Evolutionary conservation across 441 rosid species (phyloP), one percentile per base, ranked within the genome.

Genomic region (Arabidopsis lyrata): DNA sequence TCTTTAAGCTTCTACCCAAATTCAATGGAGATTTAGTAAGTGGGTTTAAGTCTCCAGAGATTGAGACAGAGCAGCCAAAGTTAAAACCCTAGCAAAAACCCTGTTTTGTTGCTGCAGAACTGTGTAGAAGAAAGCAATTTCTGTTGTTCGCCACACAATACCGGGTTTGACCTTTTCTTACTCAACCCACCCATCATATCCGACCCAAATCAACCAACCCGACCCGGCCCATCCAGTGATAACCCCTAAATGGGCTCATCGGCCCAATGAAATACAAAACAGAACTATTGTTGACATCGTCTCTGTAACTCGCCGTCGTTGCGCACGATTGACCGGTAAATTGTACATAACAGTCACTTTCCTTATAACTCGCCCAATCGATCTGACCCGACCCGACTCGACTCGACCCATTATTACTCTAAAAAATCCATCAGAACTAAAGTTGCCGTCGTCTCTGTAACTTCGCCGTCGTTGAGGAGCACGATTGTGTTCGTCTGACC

Each of bases 71-170:
- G 58, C 65, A 63, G 67, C 34, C 59, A 14, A 61, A 47, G 6
- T 55, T 54, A 71, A 77, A 77, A 77, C 76, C 80, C 80, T 77
- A 70, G 76, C 72, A 64, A 76, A 76, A 71, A 35, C 76, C 80
- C 76, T 63, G 65, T 35, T 59, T 34, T 27, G 69, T 11, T 70
- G 72, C 57, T 76, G 63, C 35, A 55, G 69, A 75, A 68, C 64
- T 75, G 65, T 63, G 70, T 68, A 68, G 74, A 75, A 75, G 70
- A 60, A 60, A 45, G 39, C 65, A 57, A 22, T 56, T 73, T 56
- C 72, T 57, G 60, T 66, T 74, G 35, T 32, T 67, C 41, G 34
- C 63, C 78, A 75, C 70, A 75, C 70, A 74, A 49, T 49, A 44
- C 63, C 59, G 63, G 69, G 64, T 53, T 61, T 75, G 69, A 68